Conservation (phyloP, 768 basidiomycete species). For the Russula earlei region DNA sequence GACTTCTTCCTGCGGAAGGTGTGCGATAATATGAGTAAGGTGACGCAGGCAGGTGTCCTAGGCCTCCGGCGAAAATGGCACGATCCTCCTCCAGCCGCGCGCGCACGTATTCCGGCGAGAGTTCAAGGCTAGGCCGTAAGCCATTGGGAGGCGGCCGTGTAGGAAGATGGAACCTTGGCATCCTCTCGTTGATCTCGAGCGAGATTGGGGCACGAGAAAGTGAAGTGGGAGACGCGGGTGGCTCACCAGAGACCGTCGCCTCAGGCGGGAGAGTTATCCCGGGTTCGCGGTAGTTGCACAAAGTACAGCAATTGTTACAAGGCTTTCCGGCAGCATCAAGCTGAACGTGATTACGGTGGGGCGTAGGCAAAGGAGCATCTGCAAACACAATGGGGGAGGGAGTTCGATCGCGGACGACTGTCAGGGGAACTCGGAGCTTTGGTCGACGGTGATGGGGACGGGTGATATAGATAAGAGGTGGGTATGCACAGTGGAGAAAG, state of each 20-base stretch:
- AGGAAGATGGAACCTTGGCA: slow-evolving; percentile 14
- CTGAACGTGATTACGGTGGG: neutral
- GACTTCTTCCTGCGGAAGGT: neutral
- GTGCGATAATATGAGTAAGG: neutral
- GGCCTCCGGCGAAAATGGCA: neutral
- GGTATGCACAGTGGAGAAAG: neutral
- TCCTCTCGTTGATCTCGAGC: neutral
- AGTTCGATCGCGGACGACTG: slow-evolving; percentile 1
- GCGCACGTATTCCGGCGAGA: slow-evolving; percentile 7
- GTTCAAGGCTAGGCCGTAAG: slow-evolving; percentile 9
- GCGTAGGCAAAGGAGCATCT: neutral
- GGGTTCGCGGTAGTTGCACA: neutral
- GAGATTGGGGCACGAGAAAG: slow-evolving; percentile 11
- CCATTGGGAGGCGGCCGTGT: neutral
- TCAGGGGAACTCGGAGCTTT: neutral
- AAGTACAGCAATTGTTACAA: neutral
- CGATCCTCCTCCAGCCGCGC: slow-evolving; percentile 4
- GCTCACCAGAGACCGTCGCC: neutral
- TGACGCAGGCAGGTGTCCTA: neutral
- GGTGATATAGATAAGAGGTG: neutral
- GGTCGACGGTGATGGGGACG: neutral
- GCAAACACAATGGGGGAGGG: slow-evolving; percentile 18
- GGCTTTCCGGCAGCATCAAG: neutral
- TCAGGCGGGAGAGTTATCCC: neutral
- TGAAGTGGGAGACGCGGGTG: neutral